phyloP scores from a whole-genome alignment of 1,284 basidiomycete genomes.

The Exobasidium rhododendri region DNA sequence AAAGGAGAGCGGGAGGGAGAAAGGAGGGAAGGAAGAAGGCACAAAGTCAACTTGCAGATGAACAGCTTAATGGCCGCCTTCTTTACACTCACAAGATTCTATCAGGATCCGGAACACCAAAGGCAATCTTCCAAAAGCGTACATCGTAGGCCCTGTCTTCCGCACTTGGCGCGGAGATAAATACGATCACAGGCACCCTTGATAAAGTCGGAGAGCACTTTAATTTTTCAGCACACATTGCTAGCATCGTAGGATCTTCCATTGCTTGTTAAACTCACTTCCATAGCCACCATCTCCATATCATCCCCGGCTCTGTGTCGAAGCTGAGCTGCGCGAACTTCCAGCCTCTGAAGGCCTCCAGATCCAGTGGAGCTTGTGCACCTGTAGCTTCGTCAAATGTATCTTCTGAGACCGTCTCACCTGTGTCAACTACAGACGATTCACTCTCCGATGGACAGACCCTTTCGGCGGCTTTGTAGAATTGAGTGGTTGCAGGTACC shows the following conservation, averaged over 20 bases:
- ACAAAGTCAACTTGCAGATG: no score
- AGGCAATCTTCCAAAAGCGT: slow-evolving; percentile 8
- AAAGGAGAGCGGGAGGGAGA: no score
- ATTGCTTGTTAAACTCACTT: background rate
- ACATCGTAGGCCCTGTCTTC: background rate
- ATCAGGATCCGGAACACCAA: background rate
- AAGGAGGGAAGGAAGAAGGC: no score
- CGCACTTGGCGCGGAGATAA: background rate
- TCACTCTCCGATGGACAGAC: background rate
- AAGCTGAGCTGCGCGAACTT: background rate
- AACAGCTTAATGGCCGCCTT: no score
- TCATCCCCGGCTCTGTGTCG: slow-evolving; percentile 3
- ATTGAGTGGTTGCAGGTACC: background rate
- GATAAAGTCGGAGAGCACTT: no score
- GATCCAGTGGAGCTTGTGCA: background rate
- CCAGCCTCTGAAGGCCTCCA: no score
- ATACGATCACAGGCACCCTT: background rate
- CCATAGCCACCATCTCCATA: slow-evolving; percentile 9
- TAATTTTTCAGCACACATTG: no score
- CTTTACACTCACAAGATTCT: background rate
- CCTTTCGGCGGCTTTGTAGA: background rate
- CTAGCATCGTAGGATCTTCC: no score
- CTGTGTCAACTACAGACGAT: background rate
- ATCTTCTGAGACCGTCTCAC: background rate
- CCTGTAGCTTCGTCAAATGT: background rate